phyloP scores from a whole-genome alignment of 805 yeast genomes.

The Tetrapisispora fleetii region DNA sequence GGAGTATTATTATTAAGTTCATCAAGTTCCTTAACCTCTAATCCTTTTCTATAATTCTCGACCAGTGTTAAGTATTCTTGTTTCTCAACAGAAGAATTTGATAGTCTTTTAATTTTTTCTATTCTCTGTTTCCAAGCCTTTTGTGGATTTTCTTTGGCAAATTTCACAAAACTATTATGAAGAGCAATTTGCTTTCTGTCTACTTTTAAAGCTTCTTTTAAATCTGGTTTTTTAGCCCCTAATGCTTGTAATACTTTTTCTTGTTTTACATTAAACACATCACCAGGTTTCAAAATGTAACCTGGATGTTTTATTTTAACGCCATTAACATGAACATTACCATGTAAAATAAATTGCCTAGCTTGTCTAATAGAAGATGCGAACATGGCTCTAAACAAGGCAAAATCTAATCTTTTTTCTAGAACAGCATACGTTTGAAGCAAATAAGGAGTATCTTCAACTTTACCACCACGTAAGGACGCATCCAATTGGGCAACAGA shows the following conservation, averaged over 20 bases:
- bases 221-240: constrained; percentile 76
- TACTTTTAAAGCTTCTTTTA: constrained; percentile 53
- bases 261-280: constrained; percentile 76
- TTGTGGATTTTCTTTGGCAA: constrained; percentile 40
- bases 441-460: constrained; percentile 65
- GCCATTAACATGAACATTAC: constrained; percentile 82
- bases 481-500: constrained; percentile 88
- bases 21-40: constrained; percentile 15
- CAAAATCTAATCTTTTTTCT: constrained; percentile 84
- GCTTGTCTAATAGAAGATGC: constrained; percentile 93
- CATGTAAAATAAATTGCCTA: constrained; percentile 71
- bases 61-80: constrained; percentile 16
- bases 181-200: constrained; percentile 62
- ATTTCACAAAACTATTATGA: constrained; percentile 66
- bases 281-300: constrained; percentile 72
- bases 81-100: constrained; percentile 21
- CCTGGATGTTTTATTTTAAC: constrained; percentile 68
- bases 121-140: constrained; percentile 21
- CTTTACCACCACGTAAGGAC: constrained; percentile 40
- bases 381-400: constrained; percentile 83
- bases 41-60: constrained; percentile 16
- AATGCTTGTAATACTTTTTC: constrained; percentile 75
- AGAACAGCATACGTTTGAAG: constrained; percentile 81
- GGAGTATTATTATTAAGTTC: constrained; percentile 33
- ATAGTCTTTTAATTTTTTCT: constrained; percentile 14